Conservation (phyloP, 768 basidiomycete species). For the Tricholoma bakamatsutake region DNA sequence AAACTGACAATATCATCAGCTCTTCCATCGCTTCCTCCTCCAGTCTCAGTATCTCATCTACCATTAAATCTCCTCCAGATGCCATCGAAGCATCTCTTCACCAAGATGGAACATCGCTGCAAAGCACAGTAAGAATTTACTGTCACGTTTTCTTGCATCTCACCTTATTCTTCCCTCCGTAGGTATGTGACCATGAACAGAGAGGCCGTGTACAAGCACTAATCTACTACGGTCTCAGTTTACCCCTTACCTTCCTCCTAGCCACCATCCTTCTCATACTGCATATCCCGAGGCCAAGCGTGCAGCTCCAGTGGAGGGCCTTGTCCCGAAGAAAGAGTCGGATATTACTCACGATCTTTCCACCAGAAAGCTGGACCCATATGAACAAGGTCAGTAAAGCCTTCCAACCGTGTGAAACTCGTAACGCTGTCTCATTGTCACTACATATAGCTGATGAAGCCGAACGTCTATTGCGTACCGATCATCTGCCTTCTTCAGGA, state of each 20-base stretch:
- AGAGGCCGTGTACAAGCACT: not conserved
- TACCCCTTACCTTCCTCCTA: not conserved
- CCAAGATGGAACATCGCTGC: not conserved
- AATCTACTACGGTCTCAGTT: not conserved
- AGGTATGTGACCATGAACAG: not conserved
- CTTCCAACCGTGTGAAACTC: not conserved
- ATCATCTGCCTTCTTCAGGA: not conserved
- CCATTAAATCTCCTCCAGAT: not conserved
- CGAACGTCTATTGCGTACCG: not conserved
- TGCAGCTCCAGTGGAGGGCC: not conserved
- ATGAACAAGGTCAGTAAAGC: constrained; percentile 15
- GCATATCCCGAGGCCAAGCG: not conserved
- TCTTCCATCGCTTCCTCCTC: not conserved
- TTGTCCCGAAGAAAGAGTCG: not conserved
- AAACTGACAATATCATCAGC: not conserved
- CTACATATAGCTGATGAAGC: constrained; percentile 9
- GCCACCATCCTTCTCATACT: not conserved
- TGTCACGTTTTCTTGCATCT: not conserved
- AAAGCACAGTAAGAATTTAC: not conserved
- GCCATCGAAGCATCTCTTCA: not conserved
- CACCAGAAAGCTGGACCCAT: constrained; percentile 13
- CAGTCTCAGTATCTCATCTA: not conserved
- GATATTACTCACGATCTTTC: not conserved
- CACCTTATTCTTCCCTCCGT: not conserved
- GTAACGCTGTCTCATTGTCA: not conserved